These are phyloP conservation scores for Bonia amplexicaulis DNA, from an alignment of 176 grass and related monocot species.

Conservation along the genomic window DNA sequence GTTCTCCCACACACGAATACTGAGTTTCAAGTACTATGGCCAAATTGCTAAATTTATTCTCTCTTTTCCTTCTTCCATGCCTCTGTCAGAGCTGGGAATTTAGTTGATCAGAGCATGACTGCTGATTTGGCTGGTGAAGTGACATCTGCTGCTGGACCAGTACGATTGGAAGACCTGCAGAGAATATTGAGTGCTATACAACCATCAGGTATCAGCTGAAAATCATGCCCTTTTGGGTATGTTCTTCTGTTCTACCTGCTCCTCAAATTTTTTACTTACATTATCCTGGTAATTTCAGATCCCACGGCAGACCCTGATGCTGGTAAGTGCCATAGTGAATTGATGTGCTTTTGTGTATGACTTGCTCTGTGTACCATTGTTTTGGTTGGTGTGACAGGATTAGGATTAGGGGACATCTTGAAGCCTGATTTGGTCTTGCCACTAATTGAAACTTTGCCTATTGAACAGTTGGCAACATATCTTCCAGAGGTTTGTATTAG, in stretches of 20 bases:
- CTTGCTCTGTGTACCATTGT: constrained; percentile 8
- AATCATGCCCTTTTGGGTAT: not conserved
- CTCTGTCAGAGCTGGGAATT: constrained; percentile 76
- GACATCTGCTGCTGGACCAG: constrained; percentile 80
- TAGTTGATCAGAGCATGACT: constrained; percentile 94
- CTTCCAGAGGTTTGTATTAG: constrained; percentile 32
- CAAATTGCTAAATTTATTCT: not conserved
- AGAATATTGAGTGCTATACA: constrained; percentile 96
- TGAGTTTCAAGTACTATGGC: not conserved
- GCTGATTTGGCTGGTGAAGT: constrained; percentile 88
- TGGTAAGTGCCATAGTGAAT: constrained; percentile 48
- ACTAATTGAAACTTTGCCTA: constrained; percentile 63
- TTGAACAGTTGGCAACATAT: constrained; percentile 57
- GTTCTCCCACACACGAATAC: not conserved
- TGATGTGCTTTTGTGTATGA: not conserved
- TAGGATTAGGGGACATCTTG: constrained; percentile 86
- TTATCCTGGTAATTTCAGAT: constrained; percentile 35
- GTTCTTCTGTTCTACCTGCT: not conserved
- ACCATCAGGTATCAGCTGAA: constrained; percentile 55
- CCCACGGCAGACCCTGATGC: constrained; percentile 77
- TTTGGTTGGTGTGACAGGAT: constrained; percentile 44
- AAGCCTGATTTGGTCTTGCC: constrained; percentile 85
- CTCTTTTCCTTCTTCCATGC: not conserved
- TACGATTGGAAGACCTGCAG: constrained; percentile 79
- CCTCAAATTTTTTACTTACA: not conserved